These are phyloP conservation scores for Debaryomyces castellii DNA, from an alignment of 805 yeast species.

Conservation along the genomic window DNA sequence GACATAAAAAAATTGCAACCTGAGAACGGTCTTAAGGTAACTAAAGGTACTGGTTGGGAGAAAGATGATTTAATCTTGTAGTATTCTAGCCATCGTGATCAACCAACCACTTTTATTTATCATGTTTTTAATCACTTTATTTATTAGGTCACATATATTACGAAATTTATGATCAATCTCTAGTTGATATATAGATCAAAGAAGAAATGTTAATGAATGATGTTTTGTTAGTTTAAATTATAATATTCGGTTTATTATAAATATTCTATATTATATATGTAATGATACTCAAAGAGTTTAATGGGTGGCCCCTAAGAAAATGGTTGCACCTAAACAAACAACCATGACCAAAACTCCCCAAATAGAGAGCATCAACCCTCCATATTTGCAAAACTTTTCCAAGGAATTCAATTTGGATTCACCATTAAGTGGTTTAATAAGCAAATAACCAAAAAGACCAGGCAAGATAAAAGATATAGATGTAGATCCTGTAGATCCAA, in stretches of 20 bases:
- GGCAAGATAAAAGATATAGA: slow-evolving; percentile 77
- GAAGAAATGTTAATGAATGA: no score
- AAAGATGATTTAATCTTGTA: slow-evolving; percentile 30
- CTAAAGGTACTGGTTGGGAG: slow-evolving; percentile 42
- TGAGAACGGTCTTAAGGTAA: slow-evolving; percentile 29
- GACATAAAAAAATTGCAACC: slow-evolving; percentile 38
- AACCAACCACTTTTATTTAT: background rate
- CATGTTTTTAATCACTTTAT: no score
- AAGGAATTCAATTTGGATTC: slow-evolving; percentile 21
- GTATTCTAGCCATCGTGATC: no score
- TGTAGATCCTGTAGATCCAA: slow-evolving; percentile 84
- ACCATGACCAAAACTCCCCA: slow-evolving; percentile 60
- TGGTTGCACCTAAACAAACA: slow-evolving; percentile 51
- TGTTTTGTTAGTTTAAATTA: no score
- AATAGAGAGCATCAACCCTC: slow-evolving; percentile 44
- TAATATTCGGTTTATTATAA: no score
- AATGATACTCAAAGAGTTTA: slow-evolving; percentile 5
- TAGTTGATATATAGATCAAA: background rate
- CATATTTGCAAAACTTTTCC: slow-evolving; percentile 33
- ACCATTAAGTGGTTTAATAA: slow-evolving; percentile 40
- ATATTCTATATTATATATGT: no score
- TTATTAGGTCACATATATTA: background rate
- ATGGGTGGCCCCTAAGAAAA: slow-evolving; percentile 42
- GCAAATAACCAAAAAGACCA: slow-evolving; percentile 69
- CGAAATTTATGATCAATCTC: background rate